These are phyloP conservation scores for Chaetomium tenue DNA, from an alignment of 495 filamentous ascomycete genomes.

Conservation along the genomic window DNA sequence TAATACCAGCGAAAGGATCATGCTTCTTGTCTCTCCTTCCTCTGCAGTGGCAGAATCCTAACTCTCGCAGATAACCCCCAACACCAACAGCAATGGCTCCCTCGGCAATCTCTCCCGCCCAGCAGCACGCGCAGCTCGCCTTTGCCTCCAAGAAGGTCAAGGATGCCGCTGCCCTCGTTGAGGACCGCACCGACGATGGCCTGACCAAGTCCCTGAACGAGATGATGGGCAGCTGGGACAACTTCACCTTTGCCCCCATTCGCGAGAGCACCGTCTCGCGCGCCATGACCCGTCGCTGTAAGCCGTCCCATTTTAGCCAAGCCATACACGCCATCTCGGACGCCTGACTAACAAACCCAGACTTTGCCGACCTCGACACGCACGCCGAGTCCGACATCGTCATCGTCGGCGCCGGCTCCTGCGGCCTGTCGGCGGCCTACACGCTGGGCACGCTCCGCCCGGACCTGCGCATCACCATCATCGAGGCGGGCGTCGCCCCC, in stretches of 20 bases:
- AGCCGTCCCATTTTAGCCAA: background rate
- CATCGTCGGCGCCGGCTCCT: conserved; percentile 85
- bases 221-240: conserved; percentile 67
- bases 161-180: conserved; percentile 42
- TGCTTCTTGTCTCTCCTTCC: conserved; percentile 57
- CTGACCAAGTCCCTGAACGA: conserved; percentile 58
- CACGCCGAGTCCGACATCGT: conserved; percentile 91
- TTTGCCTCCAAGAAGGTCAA: conserved; percentile 36
- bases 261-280: conserved; percentile 87
- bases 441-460: conserved; percentile 79
- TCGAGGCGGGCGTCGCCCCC: conserved; percentile 82
- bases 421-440: conserved; percentile 80
- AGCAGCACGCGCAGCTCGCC: conserved; percentile 32
- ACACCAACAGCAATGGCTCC: conserved; percentile 62
- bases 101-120: conserved; percentile 51
- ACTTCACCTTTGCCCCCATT: conserved; percentile 80
- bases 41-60: conserved; percentile 29
- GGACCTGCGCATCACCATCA: conserved; percentile 86
- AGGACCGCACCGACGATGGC: conserved; percentile 35
- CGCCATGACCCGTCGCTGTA: conserved; percentile 80
- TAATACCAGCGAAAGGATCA: conserved; percentile 99
- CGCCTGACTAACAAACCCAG: background rate
- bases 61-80: conserved; percentile 38
- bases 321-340: background rate
- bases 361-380: conserved; percentile 83